These are phyloP conservation scores for Noccaea bulbosa DNA, from an alignment of 345 rosid species.

Conservation along the genomic window DNA sequence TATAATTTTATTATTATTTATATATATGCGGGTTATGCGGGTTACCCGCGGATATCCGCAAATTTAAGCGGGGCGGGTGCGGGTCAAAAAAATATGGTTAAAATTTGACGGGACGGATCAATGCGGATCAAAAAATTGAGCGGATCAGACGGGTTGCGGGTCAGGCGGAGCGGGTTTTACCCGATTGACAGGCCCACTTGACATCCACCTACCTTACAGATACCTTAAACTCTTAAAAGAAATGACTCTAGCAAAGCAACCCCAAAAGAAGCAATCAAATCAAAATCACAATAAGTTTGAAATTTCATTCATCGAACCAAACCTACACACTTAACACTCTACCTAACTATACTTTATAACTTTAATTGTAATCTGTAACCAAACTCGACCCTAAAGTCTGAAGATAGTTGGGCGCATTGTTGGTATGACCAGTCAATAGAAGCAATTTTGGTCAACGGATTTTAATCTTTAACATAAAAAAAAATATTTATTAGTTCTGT, in stretches of 20 bases:
- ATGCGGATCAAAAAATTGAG: no score
- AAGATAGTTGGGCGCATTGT: background rate
- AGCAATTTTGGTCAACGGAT: conserved; percentile 9
- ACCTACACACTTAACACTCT: background rate
- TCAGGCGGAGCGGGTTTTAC: no score
- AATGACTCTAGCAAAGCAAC: background rate
- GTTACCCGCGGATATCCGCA: no score
- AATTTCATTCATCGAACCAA: background rate
- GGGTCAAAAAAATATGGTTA: no score
- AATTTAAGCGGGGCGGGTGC: no score
- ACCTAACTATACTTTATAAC: background rate
- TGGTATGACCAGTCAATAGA: background rate
- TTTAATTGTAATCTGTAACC: background rate
- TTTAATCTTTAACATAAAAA: background rate
- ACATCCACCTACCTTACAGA: background rate
- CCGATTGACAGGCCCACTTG: no score
- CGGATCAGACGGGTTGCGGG: no score
- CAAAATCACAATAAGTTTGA: background rate
- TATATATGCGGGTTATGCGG: no score
- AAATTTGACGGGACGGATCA: no score
- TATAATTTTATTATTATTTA: no score
- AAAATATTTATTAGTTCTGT: no score
- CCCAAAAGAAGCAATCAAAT: background rate
- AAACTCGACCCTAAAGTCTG: background rate
- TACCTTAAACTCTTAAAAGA: background rate